Conservation (phyloP, 192 early-diverging fungal species). For the Entomortierella lignicola region DNA sequence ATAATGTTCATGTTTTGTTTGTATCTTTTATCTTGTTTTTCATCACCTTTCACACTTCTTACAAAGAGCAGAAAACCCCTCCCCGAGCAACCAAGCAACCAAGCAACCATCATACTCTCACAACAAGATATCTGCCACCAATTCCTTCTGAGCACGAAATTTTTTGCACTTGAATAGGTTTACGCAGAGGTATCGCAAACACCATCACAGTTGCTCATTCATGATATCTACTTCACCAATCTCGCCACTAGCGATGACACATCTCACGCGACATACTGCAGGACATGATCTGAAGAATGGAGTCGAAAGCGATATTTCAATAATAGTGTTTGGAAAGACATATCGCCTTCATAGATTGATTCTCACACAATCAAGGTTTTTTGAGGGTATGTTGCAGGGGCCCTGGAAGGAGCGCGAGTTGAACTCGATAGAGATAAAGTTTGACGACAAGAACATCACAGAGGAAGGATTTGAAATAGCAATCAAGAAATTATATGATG, state of each 20-base stretch:
- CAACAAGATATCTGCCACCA: too few species aligned
- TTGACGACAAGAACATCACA: conserved; percentile 65
- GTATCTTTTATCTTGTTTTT: too few species aligned
- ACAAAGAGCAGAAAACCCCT: too few species aligned
- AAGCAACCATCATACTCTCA: too few species aligned
- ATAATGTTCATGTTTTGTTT: too few species aligned
- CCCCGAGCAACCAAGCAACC: too few species aligned
- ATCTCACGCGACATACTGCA: conserved; percentile 56
- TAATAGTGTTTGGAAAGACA: conserved; percentile 56
- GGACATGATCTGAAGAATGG: conserved; percentile 60
- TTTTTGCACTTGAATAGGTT: too few species aligned
- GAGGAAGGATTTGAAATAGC: conserved; percentile 65
- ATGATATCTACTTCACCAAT: too few species aligned
- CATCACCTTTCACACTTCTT: too few species aligned
- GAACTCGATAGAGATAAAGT: conserved; percentile 51
- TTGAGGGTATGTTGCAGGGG: conserved; percentile 58
- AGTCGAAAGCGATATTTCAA: conserved; percentile 60
- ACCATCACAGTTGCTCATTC: too few species aligned
- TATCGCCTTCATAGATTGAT: conserved; percentile 68
- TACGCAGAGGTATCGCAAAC: not conserved
- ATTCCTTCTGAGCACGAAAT: too few species aligned
- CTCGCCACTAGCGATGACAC: conserved; percentile 7
- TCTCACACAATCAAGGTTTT: conserved; percentile 64
- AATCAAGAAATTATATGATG: conserved; percentile 62
- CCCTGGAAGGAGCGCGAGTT: conserved; percentile 55